Evolutionary conservation across 73 alveolate genomes (phyloP), one percentile per base, ranked within the genome.

Genomic region (Strombidium stylifer): DNA sequence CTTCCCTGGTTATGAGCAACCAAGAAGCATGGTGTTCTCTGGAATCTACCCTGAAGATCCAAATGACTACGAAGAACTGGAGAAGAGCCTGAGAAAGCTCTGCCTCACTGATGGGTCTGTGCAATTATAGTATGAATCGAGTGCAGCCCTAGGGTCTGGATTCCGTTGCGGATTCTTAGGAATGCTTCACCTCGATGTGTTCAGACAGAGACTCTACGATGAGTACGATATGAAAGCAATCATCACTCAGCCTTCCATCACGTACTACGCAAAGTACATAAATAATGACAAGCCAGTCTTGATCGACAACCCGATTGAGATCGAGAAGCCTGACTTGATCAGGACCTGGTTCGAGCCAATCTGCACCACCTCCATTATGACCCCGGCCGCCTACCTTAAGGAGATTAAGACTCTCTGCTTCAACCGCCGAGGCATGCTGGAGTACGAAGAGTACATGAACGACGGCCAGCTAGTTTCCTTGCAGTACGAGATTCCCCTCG

Each of bases 91-190:
- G 27, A 27, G 54, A 44, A 78, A 79, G 73, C 65, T 85, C n/a
- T 60, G 71, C 23, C 83, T 90, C 19, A 84, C 84, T 31, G 97
- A 90, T 71, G 89, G 92, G 0, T 56, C 85, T 46, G 82, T 90
- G 1, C 35, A 53, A 5, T 64, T 82, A 0, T 32, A 64, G 15
- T 75, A 82, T 47, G 97, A 90, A 58, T 70, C 80, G 26, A 64
- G 85, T 44, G 84, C 84, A 18, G 96, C 94, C 0, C 57, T 90
- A 19, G 96, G 94, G 26, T 47, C 72, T 34, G 97, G 93, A 24
- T 89, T 62, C 49, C 32, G 97, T 26, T 87, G 97, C 48, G 99
- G 99, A 19, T 94, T 94, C 71, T 64, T 94, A 32, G 99, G 99
- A 20, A 55, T 94, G 68, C 67, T 94, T 24, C 99, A 94, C 69